Conservation (phyloP, 2,329 filamentous ascomycete species). For the Neobulgaria alba region DNA sequence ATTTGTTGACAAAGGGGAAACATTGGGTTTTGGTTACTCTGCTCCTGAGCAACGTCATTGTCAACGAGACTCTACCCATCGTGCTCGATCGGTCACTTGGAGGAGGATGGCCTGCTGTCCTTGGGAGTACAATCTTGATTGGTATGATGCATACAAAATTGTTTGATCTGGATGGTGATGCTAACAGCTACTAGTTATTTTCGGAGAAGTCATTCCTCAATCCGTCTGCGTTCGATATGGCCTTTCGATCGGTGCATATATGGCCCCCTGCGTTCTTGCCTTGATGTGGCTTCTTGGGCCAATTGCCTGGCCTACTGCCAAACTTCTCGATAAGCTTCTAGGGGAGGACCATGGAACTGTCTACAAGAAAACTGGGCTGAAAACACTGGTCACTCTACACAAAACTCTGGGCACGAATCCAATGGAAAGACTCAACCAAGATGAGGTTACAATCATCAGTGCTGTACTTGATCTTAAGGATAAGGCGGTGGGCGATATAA, state of each 20-base stretch:
- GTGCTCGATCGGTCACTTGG: conserved; percentile 90
- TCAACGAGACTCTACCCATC: conserved; percentile 93
- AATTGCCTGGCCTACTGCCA: conserved; percentile 88
- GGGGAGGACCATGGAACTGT: conserved; percentile 93
- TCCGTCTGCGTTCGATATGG: conserved; percentile 95
- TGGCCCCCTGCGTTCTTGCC: conserved; percentile 75
- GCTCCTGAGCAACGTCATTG: conserved; percentile 91
- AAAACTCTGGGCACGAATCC: conserved; percentile 80
- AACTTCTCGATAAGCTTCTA: conserved; percentile 85
- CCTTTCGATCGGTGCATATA: conserved; percentile 87
- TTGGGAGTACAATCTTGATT: conserved; percentile 89
- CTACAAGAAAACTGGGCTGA: conserved; percentile 96
- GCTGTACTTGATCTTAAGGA: conserved; percentile 94
- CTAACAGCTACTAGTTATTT: conserved; percentile 63
- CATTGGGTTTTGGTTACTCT: conserved; percentile 97
- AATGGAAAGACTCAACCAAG: conserved; percentile 82
- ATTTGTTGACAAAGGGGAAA: conserved; percentile 77
- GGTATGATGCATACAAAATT: conserved; percentile 44
- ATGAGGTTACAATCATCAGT: conserved; percentile 98
- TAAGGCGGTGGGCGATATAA: conserved; percentile 88
- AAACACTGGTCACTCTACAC: conserved; percentile 91
- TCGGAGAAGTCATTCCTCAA: conserved; percentile 93
- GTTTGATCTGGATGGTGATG: conserved; percentile 5
- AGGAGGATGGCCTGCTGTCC: conserved; percentile 86
- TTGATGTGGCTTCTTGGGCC: conserved; percentile 92